phyloP scores from a whole-genome alignment of 768 basidiomycete genomes.

The Erythrobasidium yunnanense region DNA sequence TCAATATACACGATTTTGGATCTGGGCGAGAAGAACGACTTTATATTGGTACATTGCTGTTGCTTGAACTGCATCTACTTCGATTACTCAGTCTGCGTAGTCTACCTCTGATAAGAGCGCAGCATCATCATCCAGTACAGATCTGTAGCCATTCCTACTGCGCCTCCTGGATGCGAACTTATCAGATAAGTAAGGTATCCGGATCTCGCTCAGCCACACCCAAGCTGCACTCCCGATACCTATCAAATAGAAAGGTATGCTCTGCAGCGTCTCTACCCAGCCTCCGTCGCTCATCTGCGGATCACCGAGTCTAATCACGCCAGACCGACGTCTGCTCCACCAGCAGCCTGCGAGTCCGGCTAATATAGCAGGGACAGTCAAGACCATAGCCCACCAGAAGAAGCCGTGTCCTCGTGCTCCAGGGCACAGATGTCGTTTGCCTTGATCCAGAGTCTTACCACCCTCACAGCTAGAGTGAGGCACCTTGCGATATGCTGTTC shows the following conservation, averaged over 20 bases:
- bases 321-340: conserved; percentile 58
- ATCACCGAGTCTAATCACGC: conserved; percentile 36
- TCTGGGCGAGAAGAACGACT: too few species aligned
- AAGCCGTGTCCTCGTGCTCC: conserved; percentile 57
- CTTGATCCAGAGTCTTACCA: conserved; percentile 67
- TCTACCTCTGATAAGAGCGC: conserved; percentile 8
- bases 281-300: conserved; percentile 45
- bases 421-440: conserved; percentile 64
- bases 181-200: conserved; percentile 9
- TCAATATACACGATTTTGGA: too few species aligned
- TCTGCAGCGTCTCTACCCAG: conserved; percentile 61
- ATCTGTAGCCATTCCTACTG: neutral
- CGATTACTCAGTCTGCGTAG: neutral
- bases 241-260: conserved; percentile 78
- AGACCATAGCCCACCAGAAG: conserved; percentile 72
- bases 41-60: too few species aligned
- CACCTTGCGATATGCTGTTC: conserved; percentile 81
- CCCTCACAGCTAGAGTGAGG: conserved; percentile 77
- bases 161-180: neutral
- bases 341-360: conserved; percentile 67
- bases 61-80: neutral
- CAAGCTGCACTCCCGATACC: conserved; percentile 44
- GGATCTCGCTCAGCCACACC: conserved; percentile 7
- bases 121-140: conserved; percentile 21
- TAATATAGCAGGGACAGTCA: conserved; percentile 64